These are phyloP conservation scores for Simplicillium sp. DNA, from an alignment of 2,329 filamentous ascomycete species.

Conservation along the genomic window DNA sequence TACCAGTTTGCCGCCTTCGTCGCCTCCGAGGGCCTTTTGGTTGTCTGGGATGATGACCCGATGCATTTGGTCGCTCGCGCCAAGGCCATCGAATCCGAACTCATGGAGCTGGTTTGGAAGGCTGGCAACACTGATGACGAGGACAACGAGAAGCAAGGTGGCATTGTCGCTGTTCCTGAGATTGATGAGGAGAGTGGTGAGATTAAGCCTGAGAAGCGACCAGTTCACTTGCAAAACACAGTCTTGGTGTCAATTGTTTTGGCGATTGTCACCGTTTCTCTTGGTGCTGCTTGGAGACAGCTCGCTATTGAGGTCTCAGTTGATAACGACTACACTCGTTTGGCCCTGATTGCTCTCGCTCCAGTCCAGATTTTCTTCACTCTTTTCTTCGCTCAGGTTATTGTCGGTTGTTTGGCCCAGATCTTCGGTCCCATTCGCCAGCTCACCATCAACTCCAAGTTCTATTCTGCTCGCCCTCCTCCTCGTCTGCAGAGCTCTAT, in stretches of 20 bases:
- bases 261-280: constrained; percentile 51
- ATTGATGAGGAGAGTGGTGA: constrained; percentile 66
- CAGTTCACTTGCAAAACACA: constrained; percentile 61
- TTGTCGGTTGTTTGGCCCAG: constrained; percentile 66
- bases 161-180: constrained; percentile 38
- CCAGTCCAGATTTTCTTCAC: constrained; percentile 74
- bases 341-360: constrained; percentile 55
- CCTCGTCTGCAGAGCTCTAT: constrained; percentile 45
- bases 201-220: constrained; percentile 52
- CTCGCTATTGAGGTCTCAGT: constrained; percentile 59
- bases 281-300: constrained; percentile 62
- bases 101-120: constrained; percentile 72
- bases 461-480: constrained; percentile 66
- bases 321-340: constrained; percentile 51
- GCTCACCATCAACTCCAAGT: constrained; percentile 68
- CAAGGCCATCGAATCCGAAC: constrained; percentile 62
- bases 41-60: constrained; percentile 79
- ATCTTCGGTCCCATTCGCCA: constrained; percentile 68
- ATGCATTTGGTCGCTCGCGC: constrained; percentile 60
- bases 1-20: constrained; percentile 77
- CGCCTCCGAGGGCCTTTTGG: constrained; percentile 57
- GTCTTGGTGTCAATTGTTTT: constrained; percentile 59
- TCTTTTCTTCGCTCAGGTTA: constrained; percentile 71
- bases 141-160: constrained; percentile 38
- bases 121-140: constrained; percentile 45